A percentile compares a stretch with the other conserved stretches of the same genome.
Evolutionary conservation across 108 stramenopile species (phyloP).

Genomic region (Nitzschia putrida): DNA sequence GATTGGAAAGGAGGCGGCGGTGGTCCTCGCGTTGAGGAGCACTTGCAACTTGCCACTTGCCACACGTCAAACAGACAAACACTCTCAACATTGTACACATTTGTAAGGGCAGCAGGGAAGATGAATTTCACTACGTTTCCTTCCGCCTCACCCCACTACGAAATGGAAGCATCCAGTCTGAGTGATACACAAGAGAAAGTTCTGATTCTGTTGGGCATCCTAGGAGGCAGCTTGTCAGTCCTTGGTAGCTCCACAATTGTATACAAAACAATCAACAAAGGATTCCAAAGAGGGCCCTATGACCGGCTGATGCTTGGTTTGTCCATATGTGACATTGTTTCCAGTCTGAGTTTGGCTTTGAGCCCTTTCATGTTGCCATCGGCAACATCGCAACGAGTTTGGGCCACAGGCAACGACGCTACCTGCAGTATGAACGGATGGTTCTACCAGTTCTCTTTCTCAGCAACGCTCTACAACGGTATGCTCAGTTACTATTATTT

Average conservation of each 20-base stretch:
- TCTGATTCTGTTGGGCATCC: not conserved
- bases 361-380: not conserved
- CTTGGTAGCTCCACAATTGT: not conserved
- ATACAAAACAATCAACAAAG: too few relatives aligned
- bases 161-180: not conserved
- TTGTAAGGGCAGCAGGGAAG: too few relatives aligned
- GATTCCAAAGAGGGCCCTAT: not conserved
- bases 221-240: not conserved
- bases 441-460: not conserved
- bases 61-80: too few relatives aligned
- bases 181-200: not conserved
- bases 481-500: constrained; percentile 4
- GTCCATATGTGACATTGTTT: not conserved
- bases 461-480: constrained; percentile 1
- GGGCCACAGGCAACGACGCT: constrained; percentile 7
- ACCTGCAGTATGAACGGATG: constrained; percentile 14
- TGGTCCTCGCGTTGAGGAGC: too few relatives aligned
- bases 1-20: too few relatives aligned
- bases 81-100: too few relatives aligned
- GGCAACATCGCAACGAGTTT: not conserved
- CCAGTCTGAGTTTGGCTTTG: not conserved
- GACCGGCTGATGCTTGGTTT: constrained; percentile 2
- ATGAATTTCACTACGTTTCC: too few relatives aligned
- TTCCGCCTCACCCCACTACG: too few relatives aligned
- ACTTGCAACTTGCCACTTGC: too few relatives aligned